These are phyloP conservation scores for Acer yangbiense DNA, from an alignment of 345 rosid species.

Conservation along the genomic window DNA sequence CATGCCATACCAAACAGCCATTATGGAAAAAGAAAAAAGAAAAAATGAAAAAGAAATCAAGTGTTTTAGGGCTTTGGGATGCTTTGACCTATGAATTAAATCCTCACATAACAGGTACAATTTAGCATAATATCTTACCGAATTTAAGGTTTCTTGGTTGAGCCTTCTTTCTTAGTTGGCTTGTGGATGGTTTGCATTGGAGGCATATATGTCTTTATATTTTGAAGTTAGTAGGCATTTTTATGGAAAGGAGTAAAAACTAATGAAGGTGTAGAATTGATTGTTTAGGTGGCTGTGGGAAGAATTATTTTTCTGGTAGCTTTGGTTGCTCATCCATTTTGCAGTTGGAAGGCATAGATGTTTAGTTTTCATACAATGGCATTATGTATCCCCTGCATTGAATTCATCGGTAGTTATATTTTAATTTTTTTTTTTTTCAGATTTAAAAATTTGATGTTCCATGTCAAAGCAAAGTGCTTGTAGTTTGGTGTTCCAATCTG, in stretches of 20 bases:
- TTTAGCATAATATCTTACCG: not conserved
- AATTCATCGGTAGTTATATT: not conserved
- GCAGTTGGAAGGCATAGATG: too few relatives aligned
- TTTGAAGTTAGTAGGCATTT: not conserved
- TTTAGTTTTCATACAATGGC: too few relatives aligned
- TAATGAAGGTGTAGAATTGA: not conserved
- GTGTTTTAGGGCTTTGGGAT: not conserved
- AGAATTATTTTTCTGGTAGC: not conserved
- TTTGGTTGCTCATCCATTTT: not conserved
- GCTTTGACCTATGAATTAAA: not conserved
- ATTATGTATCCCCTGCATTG: not conserved
- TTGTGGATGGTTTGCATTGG: not conserved
- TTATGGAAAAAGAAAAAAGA: too few relatives aligned
- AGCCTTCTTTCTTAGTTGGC: not conserved
- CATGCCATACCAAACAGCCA: not conserved
- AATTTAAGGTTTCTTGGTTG: not conserved
- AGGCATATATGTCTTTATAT: not conserved
- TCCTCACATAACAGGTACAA: not conserved
- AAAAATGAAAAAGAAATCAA: too few relatives aligned
- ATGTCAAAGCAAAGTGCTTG: not conserved
- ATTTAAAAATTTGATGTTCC: not conserved
- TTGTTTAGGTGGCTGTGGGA: not conserved
- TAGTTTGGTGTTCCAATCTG: not conserved
- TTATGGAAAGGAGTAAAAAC: not conserved
- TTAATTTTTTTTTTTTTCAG: not conserved